Base-by-base conservation (phyloP, 2,329 filamentous ascomycete genomes). In the Arthrobotrys megalospora region DNA sequence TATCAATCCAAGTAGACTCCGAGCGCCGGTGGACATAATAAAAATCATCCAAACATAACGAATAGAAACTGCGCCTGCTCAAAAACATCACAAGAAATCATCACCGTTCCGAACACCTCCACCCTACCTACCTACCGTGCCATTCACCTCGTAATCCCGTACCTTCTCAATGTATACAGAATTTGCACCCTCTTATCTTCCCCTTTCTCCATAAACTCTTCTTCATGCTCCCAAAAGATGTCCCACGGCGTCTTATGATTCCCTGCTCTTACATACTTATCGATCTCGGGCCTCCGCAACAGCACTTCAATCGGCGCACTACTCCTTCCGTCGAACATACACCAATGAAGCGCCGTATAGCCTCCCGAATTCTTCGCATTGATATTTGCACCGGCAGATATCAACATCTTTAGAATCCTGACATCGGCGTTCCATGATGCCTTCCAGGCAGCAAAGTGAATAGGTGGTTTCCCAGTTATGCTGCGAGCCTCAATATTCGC, bases 181-280 rank as follows among this genome's bases (percentile, higher is more conserved):
- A 78, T 72, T n/a, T 78, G 75, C 16, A 72, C 67, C 32, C 75
- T 71, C 58, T 78, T 78, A 34, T 72, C 67, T 53, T 78, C 75
- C 19, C 75, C 75, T 24, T 64, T 71, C 28, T 60, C 50, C 52
- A 72, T 67, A 36, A 72, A 55, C 47, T 78, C 75, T 6, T 72
- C 75, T 36, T 78, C 75, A 32, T 78, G 75, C 38, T 78, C 75
- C 75, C 75, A 78, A 60, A 78, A 78, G 19, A 78, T 78, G 24
- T 78, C 75, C 75, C 75, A 78, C 1, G 75, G 75, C n/a, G 75
- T 78, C 53, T 78, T 78, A 34, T 78, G 67, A 58, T 72, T 72
- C 38, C 47, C 53, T n/a, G 75, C 75, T 52, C 75, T 60, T 28
- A 69, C 75, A 48, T 67, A 78, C 21, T 48, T 53, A 64, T 78